These are phyloP conservation scores for Ustilago esculenta DNA, from an alignment of 1,284 basidiomycete species.

Conservation along the genomic window DNA sequence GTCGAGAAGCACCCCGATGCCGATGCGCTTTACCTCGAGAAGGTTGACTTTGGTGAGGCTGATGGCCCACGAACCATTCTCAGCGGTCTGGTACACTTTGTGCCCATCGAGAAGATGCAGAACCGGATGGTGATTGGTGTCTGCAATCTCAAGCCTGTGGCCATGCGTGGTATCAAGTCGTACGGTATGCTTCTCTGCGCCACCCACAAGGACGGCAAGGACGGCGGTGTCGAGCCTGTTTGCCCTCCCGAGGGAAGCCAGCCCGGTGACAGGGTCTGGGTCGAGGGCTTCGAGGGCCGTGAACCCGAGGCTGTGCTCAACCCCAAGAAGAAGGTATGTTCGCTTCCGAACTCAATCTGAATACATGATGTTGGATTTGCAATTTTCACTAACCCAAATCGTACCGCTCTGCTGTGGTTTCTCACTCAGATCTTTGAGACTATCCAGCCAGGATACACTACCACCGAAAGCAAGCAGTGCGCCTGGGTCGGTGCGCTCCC, in stretches of 20 bases:
- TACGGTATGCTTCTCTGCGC: conserved; percentile 66
- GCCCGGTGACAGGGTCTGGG: conserved; percentile 62
- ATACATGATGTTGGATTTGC: too few species aligned
- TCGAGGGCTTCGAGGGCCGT: conserved; percentile 64
- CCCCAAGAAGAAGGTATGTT: conserved; percentile 66
- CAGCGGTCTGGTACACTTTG: conserved; percentile 64
- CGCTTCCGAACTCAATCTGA: too few species aligned
- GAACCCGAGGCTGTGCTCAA: conserved; percentile 64
- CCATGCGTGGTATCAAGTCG: conserved; percentile 67
- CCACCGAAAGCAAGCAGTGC: conserved; percentile 50
- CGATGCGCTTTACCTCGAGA: conserved; percentile 65
- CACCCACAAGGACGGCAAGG: conserved; percentile 61
- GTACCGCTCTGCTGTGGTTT: neutral
- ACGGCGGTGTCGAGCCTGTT: conserved; percentile 65
- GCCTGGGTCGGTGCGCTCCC: conserved; percentile 64
- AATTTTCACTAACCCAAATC: neutral
- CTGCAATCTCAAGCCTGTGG: conserved; percentile 65
- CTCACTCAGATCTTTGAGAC: conserved; percentile 62
- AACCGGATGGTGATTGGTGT: conserved; percentile 64
- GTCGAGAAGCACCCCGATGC: conserved; percentile 65
- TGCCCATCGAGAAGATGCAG: conserved; percentile 66
- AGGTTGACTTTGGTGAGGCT: conserved; percentile 66
- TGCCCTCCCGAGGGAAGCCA: conserved; percentile 59
- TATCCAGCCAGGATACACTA: conserved; percentile 64
- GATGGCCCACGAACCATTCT: conserved; percentile 65